phyloP scores from a whole-genome alignment of 2,329 filamentous ascomycete genomes.

The Metarhizium guizhouense region DNA sequence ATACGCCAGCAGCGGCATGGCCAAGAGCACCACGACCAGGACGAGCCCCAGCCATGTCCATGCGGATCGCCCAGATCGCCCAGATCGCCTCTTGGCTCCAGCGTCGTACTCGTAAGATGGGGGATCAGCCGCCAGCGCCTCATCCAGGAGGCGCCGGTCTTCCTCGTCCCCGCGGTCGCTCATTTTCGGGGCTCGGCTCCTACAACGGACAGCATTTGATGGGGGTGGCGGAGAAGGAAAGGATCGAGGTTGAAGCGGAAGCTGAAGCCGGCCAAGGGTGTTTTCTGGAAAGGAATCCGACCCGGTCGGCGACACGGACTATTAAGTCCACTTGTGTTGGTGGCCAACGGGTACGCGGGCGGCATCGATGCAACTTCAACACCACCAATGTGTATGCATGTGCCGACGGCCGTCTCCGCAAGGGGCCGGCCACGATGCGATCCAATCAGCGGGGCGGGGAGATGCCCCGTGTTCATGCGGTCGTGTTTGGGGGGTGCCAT shows the following conservation, averaged over 20 bases:
- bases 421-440: too few relatives aligned
- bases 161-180: constrained; percentile 3
- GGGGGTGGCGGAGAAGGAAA: background rate
- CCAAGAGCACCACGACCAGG: background rate
- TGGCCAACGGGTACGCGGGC: too few relatives aligned
- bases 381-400: too few relatives aligned
- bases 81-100: background rate
- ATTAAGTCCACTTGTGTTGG: too few relatives aligned
- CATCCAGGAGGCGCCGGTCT: constrained; percentile 4
- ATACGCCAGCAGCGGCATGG: constrained; percentile 5
- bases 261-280: background rate
- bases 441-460: too few relatives aligned
- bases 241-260: background rate
- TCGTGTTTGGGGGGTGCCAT: too few relatives aligned
- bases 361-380: too few relatives aligned
- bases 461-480: too few relatives aligned
- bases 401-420: too few relatives aligned
- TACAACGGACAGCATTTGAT: background rate
- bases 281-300: too few relatives aligned
- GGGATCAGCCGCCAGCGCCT: background rate
- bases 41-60: background rate
- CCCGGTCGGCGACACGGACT: too few relatives aligned
- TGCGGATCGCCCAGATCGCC: background rate
- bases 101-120: background rate
- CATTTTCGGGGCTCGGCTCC: background rate